Evolutionary conservation across 2,329 filamentous ascomycete species (phyloP), one percentile per base, ranked within the genome.

Genomic region (Epichloe brachyelytri): DNA sequence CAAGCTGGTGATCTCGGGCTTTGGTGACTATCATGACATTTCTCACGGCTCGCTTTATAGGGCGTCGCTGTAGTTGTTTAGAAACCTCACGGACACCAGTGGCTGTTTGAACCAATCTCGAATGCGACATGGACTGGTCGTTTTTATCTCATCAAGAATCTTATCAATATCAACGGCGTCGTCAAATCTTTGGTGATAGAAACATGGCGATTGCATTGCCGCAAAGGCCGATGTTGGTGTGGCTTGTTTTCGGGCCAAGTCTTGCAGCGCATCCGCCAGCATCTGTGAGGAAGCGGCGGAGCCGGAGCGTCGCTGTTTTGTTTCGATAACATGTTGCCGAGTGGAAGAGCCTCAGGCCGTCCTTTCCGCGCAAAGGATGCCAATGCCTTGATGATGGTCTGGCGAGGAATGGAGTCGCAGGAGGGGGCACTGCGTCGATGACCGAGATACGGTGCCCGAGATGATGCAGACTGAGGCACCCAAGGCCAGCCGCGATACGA

Each of bases 11-110:
- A 70, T 98, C 93, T 56, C 93, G 82, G 20, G 93, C 93, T 70
- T 97, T 98, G 55, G 93, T 98, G 57, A 98, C 88, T 62, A 98
- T 95, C 93, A 98, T 97, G 62, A 98, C 80, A 65, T 88, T 96
- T 62, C 81, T 82, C 45, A 98, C 90, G 11, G 90, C 90, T 58
- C 90, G 84, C 69, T 87, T 93, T 68, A 97, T 88, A 20, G 93
- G 91, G 40, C 88, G 81, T 51, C 91, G 82, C 70, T 95, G 91
- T 53, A 98, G 76, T 70, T 97, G 93, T 68, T 94, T 91, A 15
- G 89, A 94, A 12, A 98, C 90, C 69, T 98, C 93, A 49, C 93
- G 83, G 19, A 98, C 93, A 45, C 89, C 87, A 0, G 88, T 95
- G 48, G 93, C 93, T 0, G 93, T 98, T 72, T 96, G 91, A 62